Evolutionary conservation across 2,329 filamentous ascomycete species (phyloP).

Genomic region (Penicillium psychrosexuale): DNA sequence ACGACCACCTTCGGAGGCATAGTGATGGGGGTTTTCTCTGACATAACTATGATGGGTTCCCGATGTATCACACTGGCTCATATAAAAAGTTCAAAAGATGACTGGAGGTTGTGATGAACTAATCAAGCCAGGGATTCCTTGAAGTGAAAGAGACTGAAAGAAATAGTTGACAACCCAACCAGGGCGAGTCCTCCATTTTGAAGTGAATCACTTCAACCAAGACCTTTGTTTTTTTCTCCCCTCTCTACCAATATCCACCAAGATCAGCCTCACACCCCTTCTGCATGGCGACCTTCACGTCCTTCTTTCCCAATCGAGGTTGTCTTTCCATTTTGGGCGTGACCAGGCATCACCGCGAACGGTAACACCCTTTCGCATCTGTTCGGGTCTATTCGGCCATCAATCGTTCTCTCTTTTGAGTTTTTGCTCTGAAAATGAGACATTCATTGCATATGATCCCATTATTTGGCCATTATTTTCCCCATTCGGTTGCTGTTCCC

Average conservation of each 20-base stretch:
- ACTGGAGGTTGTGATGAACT: conserved; percentile 6
- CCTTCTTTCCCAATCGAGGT: background rate
- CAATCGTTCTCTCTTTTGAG: background rate
- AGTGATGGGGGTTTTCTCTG: conserved; percentile 17
- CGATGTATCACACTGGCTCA: background rate
- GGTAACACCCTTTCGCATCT: background rate
- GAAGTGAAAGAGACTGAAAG: background rate
- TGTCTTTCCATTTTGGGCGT: background rate
- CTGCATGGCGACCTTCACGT: background rate
- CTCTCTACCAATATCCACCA: background rate
- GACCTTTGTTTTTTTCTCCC: background rate
- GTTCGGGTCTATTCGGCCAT: background rate
- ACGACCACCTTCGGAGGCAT: conserved; percentile 7
- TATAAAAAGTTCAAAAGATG: conserved; percentile 19
- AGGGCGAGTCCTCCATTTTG: conserved; percentile 4
- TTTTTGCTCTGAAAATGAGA: background rate
- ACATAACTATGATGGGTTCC: conserved; percentile 14
- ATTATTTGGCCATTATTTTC: background rate
- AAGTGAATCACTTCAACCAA: conserved; percentile 2
- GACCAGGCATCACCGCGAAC: background rate
- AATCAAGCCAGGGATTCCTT: background rate
- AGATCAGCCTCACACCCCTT: conserved; percentile 2
- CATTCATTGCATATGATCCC: conserved; percentile 8
- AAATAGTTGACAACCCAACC: conserved; percentile 20
- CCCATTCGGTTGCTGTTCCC: background rate